Evolutionary conservation across 768 basidiomycete genomes (phyloP).

Genomic region (Coprinellus micaceus): DNA sequence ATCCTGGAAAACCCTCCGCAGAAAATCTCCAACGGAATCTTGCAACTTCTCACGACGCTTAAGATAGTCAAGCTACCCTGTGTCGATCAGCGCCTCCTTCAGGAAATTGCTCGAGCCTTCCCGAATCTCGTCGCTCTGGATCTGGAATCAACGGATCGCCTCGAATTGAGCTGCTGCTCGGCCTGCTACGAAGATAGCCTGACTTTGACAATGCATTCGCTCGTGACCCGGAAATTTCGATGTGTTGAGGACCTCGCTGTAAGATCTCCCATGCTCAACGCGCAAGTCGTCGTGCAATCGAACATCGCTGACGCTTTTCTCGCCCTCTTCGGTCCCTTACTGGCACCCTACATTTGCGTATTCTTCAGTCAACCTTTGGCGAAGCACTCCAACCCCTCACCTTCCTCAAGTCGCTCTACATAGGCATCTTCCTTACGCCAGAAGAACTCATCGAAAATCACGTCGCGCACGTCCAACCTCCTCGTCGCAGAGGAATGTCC

Average conservation of each 20-base stretch:
- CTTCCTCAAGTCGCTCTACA: not conserved
- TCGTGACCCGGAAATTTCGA: constrained; percentile 50
- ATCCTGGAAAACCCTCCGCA: not conserved
- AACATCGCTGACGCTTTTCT: no score
- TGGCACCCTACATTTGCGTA: no score
- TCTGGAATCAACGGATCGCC: constrained; percentile 56
- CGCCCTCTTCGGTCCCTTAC: no score
- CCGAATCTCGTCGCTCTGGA: constrained; percentile 45
- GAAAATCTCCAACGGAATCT: not conserved
- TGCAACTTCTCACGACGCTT: constrained; percentile 51
- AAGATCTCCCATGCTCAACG: not conserved
- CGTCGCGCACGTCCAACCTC: constrained; percentile 35
- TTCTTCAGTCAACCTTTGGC: not conserved
- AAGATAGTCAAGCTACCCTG: constrained; percentile 53
- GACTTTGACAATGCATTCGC: constrained; percentile 54
- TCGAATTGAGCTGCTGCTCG: constrained; percentile 59
- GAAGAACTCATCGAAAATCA: constrained; percentile 22
- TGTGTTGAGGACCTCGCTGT: constrained; percentile 49
- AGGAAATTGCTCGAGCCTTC: constrained; percentile 42
- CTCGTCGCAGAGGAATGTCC: constrained; percentile 32
- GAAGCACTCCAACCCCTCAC: not conserved
- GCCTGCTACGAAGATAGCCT: constrained; percentile 62
- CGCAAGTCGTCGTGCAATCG: no score
- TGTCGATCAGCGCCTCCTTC: constrained; percentile 49
- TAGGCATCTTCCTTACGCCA: constrained; percentile 7